phyloP scores from a whole-genome alignment of 345 rosid species.

The Boechera retrofracta region DNA sequence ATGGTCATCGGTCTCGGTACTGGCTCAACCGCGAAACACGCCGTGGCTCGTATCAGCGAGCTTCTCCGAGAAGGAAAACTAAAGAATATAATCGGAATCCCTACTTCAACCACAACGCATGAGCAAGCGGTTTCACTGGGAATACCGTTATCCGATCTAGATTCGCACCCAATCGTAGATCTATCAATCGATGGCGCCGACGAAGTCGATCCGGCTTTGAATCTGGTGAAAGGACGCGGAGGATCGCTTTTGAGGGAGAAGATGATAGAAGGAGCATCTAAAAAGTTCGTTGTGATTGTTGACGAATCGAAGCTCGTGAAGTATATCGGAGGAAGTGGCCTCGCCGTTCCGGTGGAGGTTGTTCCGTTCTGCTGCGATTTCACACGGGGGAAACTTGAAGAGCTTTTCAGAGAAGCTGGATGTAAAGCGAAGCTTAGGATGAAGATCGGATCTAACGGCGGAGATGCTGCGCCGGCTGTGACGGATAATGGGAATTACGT shows the following conservation, averaged over 20 bases:
- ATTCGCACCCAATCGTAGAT: constrained; percentile 69
- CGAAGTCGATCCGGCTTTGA: constrained; percentile 82
- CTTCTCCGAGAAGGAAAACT: constrained; percentile 76
- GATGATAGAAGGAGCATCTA: constrained; percentile 85
- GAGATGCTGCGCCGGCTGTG: constrained; percentile 53
- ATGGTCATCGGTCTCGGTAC: constrained; percentile 98
- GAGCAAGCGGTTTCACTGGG: constrained; percentile 80
- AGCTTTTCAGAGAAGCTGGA: constrained; percentile 64
- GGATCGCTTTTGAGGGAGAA: constrained; percentile 90
- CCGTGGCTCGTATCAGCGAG: constrained; percentile 83
- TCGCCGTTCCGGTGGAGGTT: constrained; percentile 85
- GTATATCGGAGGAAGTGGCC: constrained; percentile 70
- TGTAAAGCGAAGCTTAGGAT: constrained; percentile 64
- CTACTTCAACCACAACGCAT: constrained; percentile 82
- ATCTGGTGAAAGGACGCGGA: constrained; percentile 91
- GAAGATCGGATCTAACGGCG: constrained; percentile 40
- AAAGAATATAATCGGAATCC: constrained; percentile 71
- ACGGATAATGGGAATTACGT: constrained; percentile 86
- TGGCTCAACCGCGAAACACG: constrained; percentile 95
- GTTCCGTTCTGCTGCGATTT: constrained; percentile 85
- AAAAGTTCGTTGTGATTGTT: constrained; percentile 72
- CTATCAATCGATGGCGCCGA: constrained; percentile 97
- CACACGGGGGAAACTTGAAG: constrained; percentile 58
- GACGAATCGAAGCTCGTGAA: constrained; percentile 72
- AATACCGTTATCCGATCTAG: constrained; percentile 83